Percentiles rank a stretch among this genome's conserved stretches.
Conservation (phyloP, 192 early-diverging fungal genomes). For the Backusella circina region DNA sequence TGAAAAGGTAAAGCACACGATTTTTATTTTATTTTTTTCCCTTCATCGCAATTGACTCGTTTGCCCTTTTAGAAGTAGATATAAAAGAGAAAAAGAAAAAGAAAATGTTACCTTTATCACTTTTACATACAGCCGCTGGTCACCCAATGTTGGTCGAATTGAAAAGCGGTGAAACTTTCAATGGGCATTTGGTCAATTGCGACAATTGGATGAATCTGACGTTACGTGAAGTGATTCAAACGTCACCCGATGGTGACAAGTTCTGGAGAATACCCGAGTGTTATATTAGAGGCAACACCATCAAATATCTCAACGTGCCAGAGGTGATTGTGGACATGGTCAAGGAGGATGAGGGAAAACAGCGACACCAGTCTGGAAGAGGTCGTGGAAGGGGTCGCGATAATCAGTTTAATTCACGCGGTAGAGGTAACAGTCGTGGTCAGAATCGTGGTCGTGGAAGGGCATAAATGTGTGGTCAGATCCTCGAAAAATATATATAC, state of each 20-base stretch:
- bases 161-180: conserved; percentile 97
- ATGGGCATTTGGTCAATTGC: conserved; percentile 94
- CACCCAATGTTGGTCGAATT: conserved; percentile 94
- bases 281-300: conserved; percentile 91
- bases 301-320: conserved; percentile 82
- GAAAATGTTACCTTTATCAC: conserved; percentile 78
- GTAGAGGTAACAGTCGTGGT: conserved; percentile 45
- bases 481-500: background rate
- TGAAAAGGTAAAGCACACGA: background rate
- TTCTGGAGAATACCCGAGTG: conserved; percentile 92
- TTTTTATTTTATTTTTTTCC: background rate
- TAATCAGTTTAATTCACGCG: conserved; percentile 35
- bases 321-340: conserved; percentile 93
- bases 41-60: background rate
- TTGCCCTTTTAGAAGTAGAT: no score
- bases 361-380: conserved; percentile 40
- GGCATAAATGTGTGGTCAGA: background rate
- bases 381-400: conserved; percentile 39
- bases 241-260: conserved; percentile 85
- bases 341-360: conserved; percentile 72
- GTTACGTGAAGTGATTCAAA: conserved; percentile 92
- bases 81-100: background rate
- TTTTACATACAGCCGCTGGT: conserved; percentile 85
- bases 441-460: conserved; percentile 41
- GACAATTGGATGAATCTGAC: conserved; percentile 99